Evolutionary conservation across 2,329 filamentous ascomycete species (phyloP), one percentile per base, ranked within the genome.

Genomic region (Fusarium beomiforme): DNA sequence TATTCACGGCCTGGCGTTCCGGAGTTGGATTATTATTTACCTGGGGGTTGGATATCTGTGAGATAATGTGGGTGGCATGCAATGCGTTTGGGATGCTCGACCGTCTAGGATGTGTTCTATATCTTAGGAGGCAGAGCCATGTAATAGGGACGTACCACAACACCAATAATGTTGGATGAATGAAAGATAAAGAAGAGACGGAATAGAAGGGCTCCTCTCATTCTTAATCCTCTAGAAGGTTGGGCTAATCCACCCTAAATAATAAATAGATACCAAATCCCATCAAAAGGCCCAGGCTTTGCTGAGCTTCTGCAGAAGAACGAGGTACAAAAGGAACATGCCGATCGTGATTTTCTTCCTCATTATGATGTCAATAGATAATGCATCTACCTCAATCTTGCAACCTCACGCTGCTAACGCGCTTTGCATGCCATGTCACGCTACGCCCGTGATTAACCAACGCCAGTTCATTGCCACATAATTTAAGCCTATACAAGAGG

Each of bases 1-100:
- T 73, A 59, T 64, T 72, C 44, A 75, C 69, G 74, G 67, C 74
- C 66, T 75, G 74, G 74, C 69, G 74, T 76, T 75, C 60, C 29
- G 70, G 70, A 64, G 58, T 72, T 72, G 65, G 53, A 63, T 64
- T 63, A 63, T 64, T 63, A 51, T 71, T 66, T 55, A 26, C 39
- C 39, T 59, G 21, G 39, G 39, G 44, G 56, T 44, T 39, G 37
- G 47, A 63, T 47, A 53, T 67, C 50, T 70, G 37, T 41, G 55
- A 58, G 31, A 59, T 72, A 70, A 70, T 72, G 37, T 63, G 53
- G 64, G 66, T 60, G 55, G 49, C 60, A 51, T 63, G 51, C 31
- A 47, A 42, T 36, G 43, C 69, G 37, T 36, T 39, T 23, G 34
- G 33, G 49, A 31, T n/a, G 17, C 41, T 59, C 34, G 13, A 46